phyloP scores from a whole-genome alignment of 208 protist species.

The Porcisia deanei region DNA sequence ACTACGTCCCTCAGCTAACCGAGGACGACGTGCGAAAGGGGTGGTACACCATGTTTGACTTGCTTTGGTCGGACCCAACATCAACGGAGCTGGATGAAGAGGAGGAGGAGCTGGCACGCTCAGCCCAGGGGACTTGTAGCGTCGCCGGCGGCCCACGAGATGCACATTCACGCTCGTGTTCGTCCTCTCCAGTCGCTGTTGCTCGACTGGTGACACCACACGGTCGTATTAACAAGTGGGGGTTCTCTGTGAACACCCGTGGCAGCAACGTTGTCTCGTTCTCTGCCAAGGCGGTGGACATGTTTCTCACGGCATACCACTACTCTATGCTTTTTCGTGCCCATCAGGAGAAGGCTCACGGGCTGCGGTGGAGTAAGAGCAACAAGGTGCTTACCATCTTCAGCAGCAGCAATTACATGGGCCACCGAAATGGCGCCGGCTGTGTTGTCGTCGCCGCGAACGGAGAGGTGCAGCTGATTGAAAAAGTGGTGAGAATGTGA shows the following conservation, averaged over 20 bases:
- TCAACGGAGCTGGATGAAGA: constrained; percentile 33
- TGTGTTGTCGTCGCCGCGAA: constrained; percentile 57
- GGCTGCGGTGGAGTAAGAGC: constrained; percentile 69
- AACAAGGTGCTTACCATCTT: constrained; percentile 85
- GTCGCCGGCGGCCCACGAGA: background rate
- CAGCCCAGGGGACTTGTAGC: background rate
- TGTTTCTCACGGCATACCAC: constrained; percentile 60
- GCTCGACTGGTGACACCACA: background rate
- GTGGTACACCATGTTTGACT: constrained; percentile 69
- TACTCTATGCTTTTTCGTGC: constrained; percentile 80
- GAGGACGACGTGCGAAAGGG: constrained; percentile 47
- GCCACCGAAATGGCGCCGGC: constrained; percentile 77
- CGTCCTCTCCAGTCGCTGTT: background rate
- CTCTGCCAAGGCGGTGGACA: constrained; percentile 65
- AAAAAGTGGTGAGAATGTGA: constrained; percentile 53
- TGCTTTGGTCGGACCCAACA: constrained; percentile 85
- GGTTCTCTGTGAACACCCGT: constrained; percentile 64
- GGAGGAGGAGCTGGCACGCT: background rate
- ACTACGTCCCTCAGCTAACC: constrained; percentile 14
- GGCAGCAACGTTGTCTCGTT: constrained; percentile 70
- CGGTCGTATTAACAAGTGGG: constrained; percentile 58
- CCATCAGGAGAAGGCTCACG: constrained; percentile 80
- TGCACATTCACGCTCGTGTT: background rate
- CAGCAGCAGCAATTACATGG: constrained; percentile 81
- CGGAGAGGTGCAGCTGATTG: constrained; percentile 72